Evolutionary conservation across 2,329 filamentous ascomycete species (phyloP).

Genomic region (Emmonsiellopsis sp.): DNA sequence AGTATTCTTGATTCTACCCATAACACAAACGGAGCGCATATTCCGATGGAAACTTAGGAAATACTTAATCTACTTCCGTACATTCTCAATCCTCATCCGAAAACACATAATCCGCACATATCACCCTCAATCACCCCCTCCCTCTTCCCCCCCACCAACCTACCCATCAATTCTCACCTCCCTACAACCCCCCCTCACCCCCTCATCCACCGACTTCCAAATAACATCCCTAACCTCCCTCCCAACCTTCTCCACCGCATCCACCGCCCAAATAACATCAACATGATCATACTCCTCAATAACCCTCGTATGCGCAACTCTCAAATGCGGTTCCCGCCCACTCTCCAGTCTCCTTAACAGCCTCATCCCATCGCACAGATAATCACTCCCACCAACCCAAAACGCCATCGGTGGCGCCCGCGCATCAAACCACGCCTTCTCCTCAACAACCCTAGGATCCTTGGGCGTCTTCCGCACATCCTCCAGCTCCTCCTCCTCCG

Average conservation of each 20-base stretch:
- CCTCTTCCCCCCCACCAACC: too few species aligned
- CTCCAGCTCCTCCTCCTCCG: constrained; percentile 48
- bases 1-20: too few species aligned
- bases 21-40: too few species aligned
- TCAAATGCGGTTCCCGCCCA: constrained; percentile 71
- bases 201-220: constrained; percentile 61
- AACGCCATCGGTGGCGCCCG: constrained; percentile 74
- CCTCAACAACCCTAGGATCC: background rate
- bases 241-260: constrained; percentile 74
- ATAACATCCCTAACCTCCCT: constrained; percentile 70
- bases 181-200: constrained; percentile 48
- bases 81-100: too few species aligned
- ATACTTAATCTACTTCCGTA: too few species aligned
- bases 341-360: constrained; percentile 65
- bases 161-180: background rate
- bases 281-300: constrained; percentile 87
- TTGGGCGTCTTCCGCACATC: constrained; percentile 11
- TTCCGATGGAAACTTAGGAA: too few species aligned
- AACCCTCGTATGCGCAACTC: constrained; percentile 70
- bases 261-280: constrained; percentile 92
- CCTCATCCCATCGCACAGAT: constrained; percentile 71
- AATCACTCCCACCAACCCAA: constrained; percentile 77
- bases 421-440: constrained; percentile 65
- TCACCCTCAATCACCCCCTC: too few species aligned
- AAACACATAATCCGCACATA: background rate